phyloP scores from a whole-genome alignment of 495 filamentous ascomycete species.

The Xylaria sp. region DNA sequence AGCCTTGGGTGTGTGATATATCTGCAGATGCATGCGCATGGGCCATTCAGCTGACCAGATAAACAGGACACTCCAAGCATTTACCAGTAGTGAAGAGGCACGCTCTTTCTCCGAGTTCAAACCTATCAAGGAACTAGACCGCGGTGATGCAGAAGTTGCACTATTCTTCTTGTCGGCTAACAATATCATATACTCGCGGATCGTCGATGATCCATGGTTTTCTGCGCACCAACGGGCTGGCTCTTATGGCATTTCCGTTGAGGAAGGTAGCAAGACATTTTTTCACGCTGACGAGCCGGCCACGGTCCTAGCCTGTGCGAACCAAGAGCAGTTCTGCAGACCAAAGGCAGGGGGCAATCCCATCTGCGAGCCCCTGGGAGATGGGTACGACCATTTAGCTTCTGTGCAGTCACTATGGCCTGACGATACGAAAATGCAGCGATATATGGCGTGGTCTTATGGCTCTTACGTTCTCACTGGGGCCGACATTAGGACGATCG shows the following conservation, averaged over 20 bases:
- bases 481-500: not conserved
- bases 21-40: not conserved
- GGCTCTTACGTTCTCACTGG: not conserved
- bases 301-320: not conserved
- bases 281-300: not conserved
- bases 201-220: not conserved
- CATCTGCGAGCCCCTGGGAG: not conserved
- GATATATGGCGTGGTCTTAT: not conserved
- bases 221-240: not conserved
- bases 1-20: not conserved
- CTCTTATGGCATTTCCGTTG: not conserved
- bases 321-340: not conserved
- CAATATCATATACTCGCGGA: not conserved
- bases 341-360: not conserved
- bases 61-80: slow-evolving; percentile 6
- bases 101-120: not conserved
- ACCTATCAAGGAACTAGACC: not conserved
- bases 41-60: not conserved
- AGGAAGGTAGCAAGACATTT: not conserved
- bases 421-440: not conserved
- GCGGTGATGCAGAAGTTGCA: not conserved
- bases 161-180: slow-evolving; percentile 1
- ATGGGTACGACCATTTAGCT: not conserved
- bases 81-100: not conserved
- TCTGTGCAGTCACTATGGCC: not conserved